Base-by-base conservation (phyloP, 2,329 filamentous ascomycete species). In the Sporothrix inflata region DNA sequence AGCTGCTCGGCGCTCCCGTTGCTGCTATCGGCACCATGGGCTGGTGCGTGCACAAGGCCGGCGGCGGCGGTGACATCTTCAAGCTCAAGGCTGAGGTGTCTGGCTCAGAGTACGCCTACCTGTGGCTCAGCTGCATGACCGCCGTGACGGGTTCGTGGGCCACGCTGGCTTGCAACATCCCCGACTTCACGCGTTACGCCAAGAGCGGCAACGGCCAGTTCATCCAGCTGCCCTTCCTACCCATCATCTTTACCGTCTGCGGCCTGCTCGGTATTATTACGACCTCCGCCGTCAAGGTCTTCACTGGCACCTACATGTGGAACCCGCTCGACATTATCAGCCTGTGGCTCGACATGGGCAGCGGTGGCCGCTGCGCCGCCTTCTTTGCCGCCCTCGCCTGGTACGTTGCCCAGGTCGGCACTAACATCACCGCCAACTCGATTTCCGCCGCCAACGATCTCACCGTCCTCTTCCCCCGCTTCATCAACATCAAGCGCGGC, bases 11-110 rank as follows among this genome's bases (percentile, higher is more conserved):
- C 3, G 85, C 89, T 12, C 89, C 88, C 1, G 80, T 87, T n/a
- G 85, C 87, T 1, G 89, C 88, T 77, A 83, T 91, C 72, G 87
- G 86, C 1, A 89, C 89, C 27, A 82, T 91, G 76, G 86, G 89
- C 61, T 91, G 89, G 89, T 86, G 86, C 4, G 84, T 91, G 73
- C 84, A 85, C 4, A 86, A 87, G 68, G 85, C 86, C 3, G 85
- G 86, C 24, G 85, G 85, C n/a, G 83, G 85, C 16, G 81, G 81
- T 27, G 79, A 80, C 30, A 80, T 83, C 45, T 82, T 81, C 60
- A 73, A 76, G n/a, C 78, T 79, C 40, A 73, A 70, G 12, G 78
- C 81, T 53, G 77, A 77, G 1, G 78, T 77, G 7, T 73, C 69
- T 21, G 86, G 86, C 0, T 82, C 82, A 21, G 79, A 82, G 49